A percentile compares a stretch with the other conserved stretches of the same genome.
Conservation (phyloP, 495 filamentous ascomycete species). For the Parachaetomium inaequale region DNA sequence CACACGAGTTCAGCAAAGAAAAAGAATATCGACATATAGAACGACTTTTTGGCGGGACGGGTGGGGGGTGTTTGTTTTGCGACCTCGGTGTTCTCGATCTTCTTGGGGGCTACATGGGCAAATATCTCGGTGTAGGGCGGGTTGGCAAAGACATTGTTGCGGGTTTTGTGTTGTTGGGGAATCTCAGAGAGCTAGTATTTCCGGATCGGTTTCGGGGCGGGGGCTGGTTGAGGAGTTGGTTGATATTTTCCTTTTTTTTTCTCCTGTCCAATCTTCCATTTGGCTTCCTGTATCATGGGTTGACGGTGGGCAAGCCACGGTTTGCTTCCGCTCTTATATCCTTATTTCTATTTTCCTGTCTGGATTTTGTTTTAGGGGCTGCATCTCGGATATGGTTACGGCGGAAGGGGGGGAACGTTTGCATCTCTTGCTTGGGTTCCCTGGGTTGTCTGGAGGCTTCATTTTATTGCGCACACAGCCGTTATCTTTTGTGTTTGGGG, state of each 20-base stretch:
- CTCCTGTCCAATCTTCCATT: conserved; percentile 10
- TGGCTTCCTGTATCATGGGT: conserved; percentile 28
- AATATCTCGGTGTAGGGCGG: conserved; percentile 24
- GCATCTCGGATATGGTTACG: conserved; percentile 33
- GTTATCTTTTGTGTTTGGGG: conserved; percentile 23
- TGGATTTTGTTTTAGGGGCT: conserved; percentile 18
- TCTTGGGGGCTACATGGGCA: conserved; percentile 28
- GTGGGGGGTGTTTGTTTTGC: conserved; percentile 22
- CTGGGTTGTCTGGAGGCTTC: conserved; percentile 15
- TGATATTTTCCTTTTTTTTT: conserved; percentile 24
- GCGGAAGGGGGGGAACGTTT: conserved; percentile 8
- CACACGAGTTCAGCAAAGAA: conserved; percentile 38
- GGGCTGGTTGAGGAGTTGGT: conserved; percentile 31
- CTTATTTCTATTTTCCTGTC: conserved; percentile 20
- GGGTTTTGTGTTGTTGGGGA: conserved; percentile 30
- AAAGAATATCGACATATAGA: conserved; percentile 39
- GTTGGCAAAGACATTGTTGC: conserved; percentile 30
- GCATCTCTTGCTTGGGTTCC: conserved; percentile 17
- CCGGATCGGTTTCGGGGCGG: conserved; percentile 15
- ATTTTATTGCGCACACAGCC: neutral
- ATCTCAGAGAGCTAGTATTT: conserved; percentile 19
- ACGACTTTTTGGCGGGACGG: conserved; percentile 23
- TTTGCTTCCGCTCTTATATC: conserved; percentile 20
- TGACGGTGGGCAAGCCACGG: conserved; percentile 22
- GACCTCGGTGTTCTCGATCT: conserved; percentile 30